phyloP scores from a whole-genome alignment of 108 stramenopile genomes.

The Cyclotella baltica region DNA sequence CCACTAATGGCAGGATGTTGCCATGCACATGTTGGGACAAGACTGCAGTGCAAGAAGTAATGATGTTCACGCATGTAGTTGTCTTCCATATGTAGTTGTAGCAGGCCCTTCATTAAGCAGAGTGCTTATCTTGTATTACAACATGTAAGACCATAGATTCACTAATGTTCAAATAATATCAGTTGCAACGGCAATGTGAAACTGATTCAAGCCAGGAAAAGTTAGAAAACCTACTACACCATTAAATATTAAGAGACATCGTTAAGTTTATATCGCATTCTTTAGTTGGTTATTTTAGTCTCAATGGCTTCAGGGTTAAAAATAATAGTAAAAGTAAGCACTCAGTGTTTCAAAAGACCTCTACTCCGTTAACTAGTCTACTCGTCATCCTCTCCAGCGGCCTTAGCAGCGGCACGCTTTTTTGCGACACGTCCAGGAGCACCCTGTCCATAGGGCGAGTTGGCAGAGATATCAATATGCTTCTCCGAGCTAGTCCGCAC shows the following conservation, averaged over 20 bases:
- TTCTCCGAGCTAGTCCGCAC: conserved; percentile 97
- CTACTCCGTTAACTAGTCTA: conserved; percentile 29
- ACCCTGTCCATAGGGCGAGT: conserved; percentile 97
- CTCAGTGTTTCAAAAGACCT: neutral
- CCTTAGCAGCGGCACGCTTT: conserved; percentile 94
- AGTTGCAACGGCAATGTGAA: no score
- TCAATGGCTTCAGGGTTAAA: neutral
- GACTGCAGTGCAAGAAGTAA: no score
- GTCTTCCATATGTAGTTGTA: no score
- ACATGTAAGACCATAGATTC: no score
- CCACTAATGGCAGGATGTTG: no score
- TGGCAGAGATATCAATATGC: conserved; percentile 98
- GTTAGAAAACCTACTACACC: neutral
- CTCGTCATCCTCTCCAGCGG: conserved; percentile 94
- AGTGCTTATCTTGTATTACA: no score
- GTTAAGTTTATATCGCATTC: neutral
- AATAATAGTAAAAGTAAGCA: conserved; percentile 17
- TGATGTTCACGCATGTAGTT: no score
- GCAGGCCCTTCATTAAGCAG: no score
- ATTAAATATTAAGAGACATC: neutral
- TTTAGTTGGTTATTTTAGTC: conserved; percentile 7
- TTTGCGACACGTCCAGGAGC: conserved; percentile 97
- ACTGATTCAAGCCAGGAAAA: no score
- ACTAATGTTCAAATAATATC: no score
- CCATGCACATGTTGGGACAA: no score